These are phyloP conservation scores for Lentinula sp. DNA, from an alignment of 768 basidiomycete genomes.

Conservation along the genomic window DNA sequence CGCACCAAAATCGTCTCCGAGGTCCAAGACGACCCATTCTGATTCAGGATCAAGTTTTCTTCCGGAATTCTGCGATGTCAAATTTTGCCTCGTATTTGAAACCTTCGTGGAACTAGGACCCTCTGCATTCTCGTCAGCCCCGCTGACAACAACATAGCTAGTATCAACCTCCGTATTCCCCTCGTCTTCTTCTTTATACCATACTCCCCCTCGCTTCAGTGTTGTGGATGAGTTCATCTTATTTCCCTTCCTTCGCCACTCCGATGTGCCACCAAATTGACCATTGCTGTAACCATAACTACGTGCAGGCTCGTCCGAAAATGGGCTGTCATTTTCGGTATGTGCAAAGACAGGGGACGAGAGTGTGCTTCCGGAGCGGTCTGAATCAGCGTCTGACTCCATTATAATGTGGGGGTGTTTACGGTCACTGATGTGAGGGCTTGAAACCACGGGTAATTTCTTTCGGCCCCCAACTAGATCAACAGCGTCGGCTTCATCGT, in stretches of 20 bases:
- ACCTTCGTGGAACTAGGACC: not conserved
- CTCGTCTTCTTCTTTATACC: not conserved
- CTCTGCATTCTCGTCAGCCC: not conserved
- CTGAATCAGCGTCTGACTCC: conserved; percentile 3
- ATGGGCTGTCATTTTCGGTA: conserved; percentile 15
- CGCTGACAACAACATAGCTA: not conserved
- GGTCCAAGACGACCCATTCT: conserved; percentile 49
- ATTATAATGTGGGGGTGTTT: not conserved
- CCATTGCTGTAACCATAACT: conserved; percentile 6
- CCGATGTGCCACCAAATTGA: not conserved
- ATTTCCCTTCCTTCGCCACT: not conserved
- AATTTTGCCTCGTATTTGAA: not conserved
- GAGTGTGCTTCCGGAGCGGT: conserved; percentile 12
- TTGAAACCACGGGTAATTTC: not conserved
- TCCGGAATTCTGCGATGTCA: not conserved
- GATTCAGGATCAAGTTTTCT: conserved; percentile 22
- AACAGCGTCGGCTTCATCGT: not conserved
- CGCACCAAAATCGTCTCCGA: conserved; percentile 41
- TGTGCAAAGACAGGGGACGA: conserved; percentile 39
- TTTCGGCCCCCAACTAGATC: not conserved
- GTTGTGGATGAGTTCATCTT: not conserved
- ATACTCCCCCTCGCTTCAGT: not conserved
- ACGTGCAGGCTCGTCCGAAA: not conserved
- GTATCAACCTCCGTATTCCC: not conserved
- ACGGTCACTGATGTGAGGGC: not conserved